Base-by-base conservation (phyloP, 2,329 filamentous ascomycete genomes). In the Penicillium sp. region DNA sequence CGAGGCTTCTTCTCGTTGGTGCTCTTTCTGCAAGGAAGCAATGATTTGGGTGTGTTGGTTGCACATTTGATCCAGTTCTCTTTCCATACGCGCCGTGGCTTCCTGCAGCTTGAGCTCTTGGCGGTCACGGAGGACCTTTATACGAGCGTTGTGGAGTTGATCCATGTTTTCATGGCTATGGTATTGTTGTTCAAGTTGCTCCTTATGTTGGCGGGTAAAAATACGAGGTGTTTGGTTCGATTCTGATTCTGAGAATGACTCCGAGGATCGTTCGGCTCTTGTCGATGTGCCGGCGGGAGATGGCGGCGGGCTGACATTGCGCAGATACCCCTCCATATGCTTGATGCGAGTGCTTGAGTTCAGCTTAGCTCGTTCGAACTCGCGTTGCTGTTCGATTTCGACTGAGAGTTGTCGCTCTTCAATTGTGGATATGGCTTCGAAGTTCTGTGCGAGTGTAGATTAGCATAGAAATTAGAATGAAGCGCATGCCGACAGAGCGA, bases 321-420 rank as follows among this genome's bases (percentile, higher is more conserved):
- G 70, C 51, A 76, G 74, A 61, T 77, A 78, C 19, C 73, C 74
- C 62, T 78, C 76, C 76, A 78, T 78, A 47, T 78, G 70, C 48
- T 75, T 76, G 46, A 78, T 76, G 46, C 76, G 73, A 9, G 71
- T 75, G 30, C 72, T 68, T 7, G 74, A 73, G 39, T 75, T 72
- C 51, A 70, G 61, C 56, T 78, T 78, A 10, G 73, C 73, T 7
- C 70, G 66, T 39, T 78, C 71, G 44, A 78, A 75, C 29, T 78
- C 76, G 19, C 74, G 71, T 34, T 71, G 66, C 52, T 77, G 72
- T 38, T 78, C 73, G 43, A 78, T 71, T 61, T 78, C 76, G 0
- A 74, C 67, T 3, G 72, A 68, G 0, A 78, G 67, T 50, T 78
- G 76, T 11, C 74, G 68, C 50, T 76, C 74, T 63, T 78, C 75